Base-by-base conservation (phyloP, 2,329 filamentous ascomycete genomes). In the Hypoxylon sp. region DNA sequence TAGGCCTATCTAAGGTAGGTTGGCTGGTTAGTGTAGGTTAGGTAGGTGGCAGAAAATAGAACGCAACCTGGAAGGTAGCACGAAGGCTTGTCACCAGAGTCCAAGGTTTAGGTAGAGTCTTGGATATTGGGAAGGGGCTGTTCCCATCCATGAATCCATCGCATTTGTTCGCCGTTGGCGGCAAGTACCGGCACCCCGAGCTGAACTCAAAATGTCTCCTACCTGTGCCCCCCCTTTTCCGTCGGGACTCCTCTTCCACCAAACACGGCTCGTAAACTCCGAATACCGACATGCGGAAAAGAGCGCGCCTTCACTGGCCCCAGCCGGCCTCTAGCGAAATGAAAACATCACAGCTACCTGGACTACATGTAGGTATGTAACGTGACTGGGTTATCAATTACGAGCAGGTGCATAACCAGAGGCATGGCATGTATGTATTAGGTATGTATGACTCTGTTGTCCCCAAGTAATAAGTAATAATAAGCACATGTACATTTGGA, bases 221-320 rank as follows among this genome's bases (percentile, higher is more conserved):
- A n/a, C 62, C 33, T 38, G 49, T 12, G n/a, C 42, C 6, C 20
- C 20, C 30, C 42, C 18, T 22, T 62, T 61, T 50, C 45, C 54
- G 32, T 50, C 50, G 50, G 50, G 12, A 48, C 64, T 12, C 42
- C 45, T 44, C 46, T 56, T 16, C 49, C 46, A 52, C 28, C 24
- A 51, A 61, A 22, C 63, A 58, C 52, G 33, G 49, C 53, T 55
- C 38, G 57, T 69, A 67, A 67, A 63, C 57, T 61, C 67, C 67
- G 67, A 69, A 67, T 69, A 58, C 67, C 67, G 67, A 69, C 52
- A 60, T 49, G 57, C 61, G 54, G 61, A 58, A 40, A 40, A 22
- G 46, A 60, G 55, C 49, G 58, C 46, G 63, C 58, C 20, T 48
- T 55, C 18, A 32, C 30, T 36, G 53, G n/a, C 18, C 36, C n/a